Conservation (phyloP, 805 yeast genomes). For the Saccharomycopsis fermentans region DNA sequence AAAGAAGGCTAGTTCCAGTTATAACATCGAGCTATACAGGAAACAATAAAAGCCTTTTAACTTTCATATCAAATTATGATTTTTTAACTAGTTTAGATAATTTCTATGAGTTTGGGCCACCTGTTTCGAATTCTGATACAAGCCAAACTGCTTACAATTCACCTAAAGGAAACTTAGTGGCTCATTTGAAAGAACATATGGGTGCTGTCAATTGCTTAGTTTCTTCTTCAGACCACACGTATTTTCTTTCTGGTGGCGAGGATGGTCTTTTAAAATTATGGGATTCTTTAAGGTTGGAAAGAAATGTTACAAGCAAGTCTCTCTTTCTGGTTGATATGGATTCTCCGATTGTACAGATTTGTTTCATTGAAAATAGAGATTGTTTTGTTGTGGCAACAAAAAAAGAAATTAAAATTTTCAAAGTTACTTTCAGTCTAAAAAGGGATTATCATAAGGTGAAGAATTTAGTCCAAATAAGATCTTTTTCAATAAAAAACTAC, state of each 20-base stretch:
- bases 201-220: constrained; percentile 47
- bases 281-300: constrained; percentile 60
- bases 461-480: constrained; percentile 18
- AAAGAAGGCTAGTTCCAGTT: constrained; percentile 19
- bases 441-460: constrained; percentile 17
- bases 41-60: constrained; percentile 48
- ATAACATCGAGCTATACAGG: constrained; percentile 59
- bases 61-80: constrained; percentile 41
- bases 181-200: constrained; percentile 55
- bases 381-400: constrained; percentile 45
- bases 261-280: constrained; percentile 66
- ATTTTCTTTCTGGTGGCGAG: constrained; percentile 70
- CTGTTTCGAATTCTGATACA: constrained; percentile 7
- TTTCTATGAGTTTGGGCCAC: constrained; percentile 59
- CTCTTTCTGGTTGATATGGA: constrained; percentile 37
- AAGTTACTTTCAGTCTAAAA: constrained; percentile 24
- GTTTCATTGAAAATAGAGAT: constrained; percentile 43
- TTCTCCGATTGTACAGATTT: constrained; percentile 38
- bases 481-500: constrained; percentile 25
- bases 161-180: constrained; percentile 46
- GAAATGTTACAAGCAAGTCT: constrained; percentile 46
- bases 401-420: constrained; percentile 29
- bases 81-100: constrained; percentile 50
- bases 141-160: constrained; percentile 1
- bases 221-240: constrained; percentile 50